Conservation (phyloP, 2,329 filamentous ascomycete genomes). For the Colletotrichum viniferum region DNA sequence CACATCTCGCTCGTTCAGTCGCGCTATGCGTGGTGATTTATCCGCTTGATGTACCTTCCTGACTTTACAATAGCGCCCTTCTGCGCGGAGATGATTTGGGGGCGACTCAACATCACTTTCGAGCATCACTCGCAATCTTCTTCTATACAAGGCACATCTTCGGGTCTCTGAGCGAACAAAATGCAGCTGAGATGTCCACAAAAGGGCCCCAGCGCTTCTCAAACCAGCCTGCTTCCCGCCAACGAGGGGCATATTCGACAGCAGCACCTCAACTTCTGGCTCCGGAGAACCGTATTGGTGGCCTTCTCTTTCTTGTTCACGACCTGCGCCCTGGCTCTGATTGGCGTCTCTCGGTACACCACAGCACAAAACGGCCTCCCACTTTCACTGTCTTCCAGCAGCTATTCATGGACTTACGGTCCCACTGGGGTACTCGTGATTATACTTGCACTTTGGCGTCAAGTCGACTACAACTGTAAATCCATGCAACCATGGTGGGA, state of each 20-base stretch:
- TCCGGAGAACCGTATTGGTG: background rate
- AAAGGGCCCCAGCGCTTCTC: no score
- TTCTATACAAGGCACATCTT: no score
- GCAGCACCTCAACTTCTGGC: background rate
- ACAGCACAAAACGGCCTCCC: background rate
- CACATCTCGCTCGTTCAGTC: no score
- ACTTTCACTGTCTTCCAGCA: background rate
- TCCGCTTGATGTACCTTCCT: no score
- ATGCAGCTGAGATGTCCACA: no score
- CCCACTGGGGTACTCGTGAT: background rate
- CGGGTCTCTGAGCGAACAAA: no score
- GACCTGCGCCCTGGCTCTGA: fast-evolving
- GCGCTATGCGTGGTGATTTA: no score
- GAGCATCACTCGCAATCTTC: no score
- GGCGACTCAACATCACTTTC: no score
- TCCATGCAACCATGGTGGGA: background rate
- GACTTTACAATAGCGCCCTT: no score
- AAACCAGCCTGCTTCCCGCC: background rate
- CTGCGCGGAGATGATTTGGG: no score
- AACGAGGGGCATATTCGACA: fast-evolving
- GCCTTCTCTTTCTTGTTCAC: background rate
- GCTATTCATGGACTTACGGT: background rate
- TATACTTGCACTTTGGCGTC: background rate
- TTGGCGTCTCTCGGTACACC: background rate
- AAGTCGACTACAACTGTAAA: background rate